Evolutionary conservation across 148 eudicot genomes (phyloP).

Genomic region (Chenopodium quinoa): DNA sequence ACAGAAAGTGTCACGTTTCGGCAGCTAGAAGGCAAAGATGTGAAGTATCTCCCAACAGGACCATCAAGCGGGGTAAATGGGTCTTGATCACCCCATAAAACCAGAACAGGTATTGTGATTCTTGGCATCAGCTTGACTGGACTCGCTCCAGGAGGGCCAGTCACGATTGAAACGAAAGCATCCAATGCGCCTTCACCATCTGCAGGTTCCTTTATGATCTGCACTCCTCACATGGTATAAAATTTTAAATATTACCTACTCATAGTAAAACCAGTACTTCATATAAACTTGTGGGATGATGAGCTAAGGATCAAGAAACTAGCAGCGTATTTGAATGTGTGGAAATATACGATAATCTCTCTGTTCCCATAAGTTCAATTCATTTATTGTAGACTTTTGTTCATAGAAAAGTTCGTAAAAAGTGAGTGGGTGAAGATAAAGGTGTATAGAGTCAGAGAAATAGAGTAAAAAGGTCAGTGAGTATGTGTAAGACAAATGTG

Average conservation of each 20-base stretch:
- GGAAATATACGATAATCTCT: too few species aligned
- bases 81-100: conserved; percentile 89
- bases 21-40: conserved; percentile 43
- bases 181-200: conserved; percentile 79
- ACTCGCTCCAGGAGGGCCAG: conserved; percentile 93
- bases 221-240: conserved; percentile 20
- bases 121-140: conserved; percentile 75
- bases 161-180: conserved; percentile 82
- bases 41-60: conserved; percentile 88
- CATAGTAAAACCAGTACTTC: background rate
- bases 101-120: conserved; percentile 54
- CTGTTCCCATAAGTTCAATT: too few species aligned
- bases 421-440: too few species aligned
- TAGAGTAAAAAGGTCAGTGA: too few species aligned
- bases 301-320: too few species aligned
- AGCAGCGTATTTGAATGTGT: too few species aligned
- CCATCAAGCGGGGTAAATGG: conserved; percentile 94
- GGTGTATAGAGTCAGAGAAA: too few species aligned
- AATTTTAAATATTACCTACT: background rate
- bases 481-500: too few species aligned
- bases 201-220: conserved; percentile 84
- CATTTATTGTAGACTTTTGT: too few species aligned
- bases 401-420: too few species aligned
- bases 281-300: too few species aligned
- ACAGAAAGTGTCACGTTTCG: conserved; percentile 55